Evolutionary conservation across 768 basidiomycete genomes (phyloP), one percentile per base, ranked within the genome.

Genomic region (Lactarius indigo): DNA sequence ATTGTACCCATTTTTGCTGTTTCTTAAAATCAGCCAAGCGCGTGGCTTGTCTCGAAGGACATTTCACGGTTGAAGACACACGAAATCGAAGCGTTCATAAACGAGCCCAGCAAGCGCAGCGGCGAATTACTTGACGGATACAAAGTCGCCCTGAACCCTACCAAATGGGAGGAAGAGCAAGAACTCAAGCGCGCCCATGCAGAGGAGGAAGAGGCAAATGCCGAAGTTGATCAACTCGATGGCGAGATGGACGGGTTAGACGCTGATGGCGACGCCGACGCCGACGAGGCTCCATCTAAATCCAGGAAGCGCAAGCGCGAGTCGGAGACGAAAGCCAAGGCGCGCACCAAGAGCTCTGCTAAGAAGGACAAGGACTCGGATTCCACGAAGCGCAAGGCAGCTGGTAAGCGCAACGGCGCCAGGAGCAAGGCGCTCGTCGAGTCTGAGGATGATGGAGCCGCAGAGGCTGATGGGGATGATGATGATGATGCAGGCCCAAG

Each of bases 21-120:
- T 35, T 62, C 56, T 66, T 64, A 17, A 59, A 73, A 31, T 55
- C 17, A 30, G 50, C 26, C 26, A 58, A 98, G 96, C 78, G 84
- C 92, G 23, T 98, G 96, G 96, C 81, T 92, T 50, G 80, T 86
- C 37, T 75, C 88, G 1, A 90, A 89, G 72, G 96, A 97, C 76
- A 87, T 98, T 61, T 91, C 87, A 26, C 84, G 84, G 68, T 84
- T 98, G 30, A 84, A 88, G 72, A 76, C 81, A 6, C 85, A 90
- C 76, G 92, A 93, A 78, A 96, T 98, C 78, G 84, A 91, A 69
- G 83, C 88, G 3, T 97, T 86, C 79, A 84, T 98, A 78, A 82
- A 79, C 69, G 90, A 90, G 73, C 87, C 89, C 20, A 83, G 80
- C 76, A 94, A 93, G 80, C 88, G 85, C 75, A 87, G 84, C 47